These are phyloP conservation scores for Populus ilicifolia DNA, from an alignment of 345 rosid genomes.

Conservation along the genomic window DNA sequence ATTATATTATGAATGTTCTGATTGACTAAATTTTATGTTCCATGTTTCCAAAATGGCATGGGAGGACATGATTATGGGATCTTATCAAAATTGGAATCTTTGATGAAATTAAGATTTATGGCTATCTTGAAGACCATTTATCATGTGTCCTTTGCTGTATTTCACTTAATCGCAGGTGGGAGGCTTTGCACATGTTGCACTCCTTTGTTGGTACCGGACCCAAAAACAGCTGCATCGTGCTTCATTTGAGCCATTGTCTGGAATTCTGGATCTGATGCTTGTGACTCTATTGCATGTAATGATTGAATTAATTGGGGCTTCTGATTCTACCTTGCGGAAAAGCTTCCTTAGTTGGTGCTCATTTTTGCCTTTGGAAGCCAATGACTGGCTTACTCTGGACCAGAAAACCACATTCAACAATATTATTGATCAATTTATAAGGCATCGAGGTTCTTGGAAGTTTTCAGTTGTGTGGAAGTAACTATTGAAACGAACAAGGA, in stretches of 20 bases:
- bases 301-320: conserved; percentile 35
- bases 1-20: not conserved
- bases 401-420: conserved; percentile 38
- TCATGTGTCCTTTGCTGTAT: not conserved
- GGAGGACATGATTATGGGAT: not conserved
- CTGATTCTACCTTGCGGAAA: conserved; percentile 43
- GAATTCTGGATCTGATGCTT: conserved; percentile 23
- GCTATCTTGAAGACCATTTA: not conserved
- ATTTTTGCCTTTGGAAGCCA: conserved; percentile 12
- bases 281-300: conserved; percentile 38
- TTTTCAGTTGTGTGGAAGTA: conserved; percentile 27
- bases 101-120: not conserved
- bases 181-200: conserved; percentile 50
- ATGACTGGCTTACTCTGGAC: conserved; percentile 31
- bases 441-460: conserved; percentile 30
- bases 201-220: conserved; percentile 35
- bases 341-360: conserved; percentile 51
- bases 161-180: conserved; percentile 45
- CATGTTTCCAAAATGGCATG: not conserved
- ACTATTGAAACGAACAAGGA: conserved; percentile 30
- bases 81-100: not conserved
- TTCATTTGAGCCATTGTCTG: conserved; percentile 19
- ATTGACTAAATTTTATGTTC: not conserved
- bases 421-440: conserved; percentile 33
- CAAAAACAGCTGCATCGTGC: conserved; percentile 3